phyloP scores from a whole-genome alignment of 257 asterid genomes.

The Fraxinus quadrangulata region DNA sequence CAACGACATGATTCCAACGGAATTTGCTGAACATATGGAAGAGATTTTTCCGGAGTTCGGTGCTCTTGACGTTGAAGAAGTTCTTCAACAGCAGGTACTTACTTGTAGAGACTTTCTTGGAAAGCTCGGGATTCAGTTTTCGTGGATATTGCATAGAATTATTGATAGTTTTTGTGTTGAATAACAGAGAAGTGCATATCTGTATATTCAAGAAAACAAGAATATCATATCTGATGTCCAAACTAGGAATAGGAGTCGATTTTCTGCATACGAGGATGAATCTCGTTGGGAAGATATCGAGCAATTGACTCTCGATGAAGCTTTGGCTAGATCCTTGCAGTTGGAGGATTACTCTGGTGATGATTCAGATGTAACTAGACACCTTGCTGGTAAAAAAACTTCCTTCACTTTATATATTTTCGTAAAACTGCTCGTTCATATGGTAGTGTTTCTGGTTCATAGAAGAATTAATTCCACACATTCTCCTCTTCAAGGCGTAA shows the following conservation, averaged over 20 bases:
- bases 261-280: constrained; percentile 41
- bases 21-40: constrained; percentile 67
- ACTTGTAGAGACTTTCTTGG: neutral
- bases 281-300: constrained; percentile 41
- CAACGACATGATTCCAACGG: constrained; percentile 59
- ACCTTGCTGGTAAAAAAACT: constrained; percentile 48
- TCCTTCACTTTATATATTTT: neutral
- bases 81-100: constrained; percentile 63
- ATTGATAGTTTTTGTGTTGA: neutral
- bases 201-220: constrained; percentile 52
- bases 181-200: constrained; percentile 74
- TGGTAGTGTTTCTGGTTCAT: neutral
- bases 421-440: too few species aligned
- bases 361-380: constrained; percentile 45
- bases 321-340: constrained; percentile 80
- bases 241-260: constrained; percentile 42
- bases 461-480: too few species aligned
- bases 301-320: constrained; percentile 86
- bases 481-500: too few species aligned
- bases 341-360: constrained; percentile 65
- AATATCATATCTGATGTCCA: constrained; percentile 34
- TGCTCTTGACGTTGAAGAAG: constrained; percentile 73
- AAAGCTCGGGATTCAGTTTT: neutral
- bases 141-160: neutral
- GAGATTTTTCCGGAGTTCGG: constrained; percentile 76